A percentile compares a stretch with the other conserved stretches of the same genome.
phyloP scores from a whole-genome alignment of 305 asterid species.

The Vinca major region DNA sequence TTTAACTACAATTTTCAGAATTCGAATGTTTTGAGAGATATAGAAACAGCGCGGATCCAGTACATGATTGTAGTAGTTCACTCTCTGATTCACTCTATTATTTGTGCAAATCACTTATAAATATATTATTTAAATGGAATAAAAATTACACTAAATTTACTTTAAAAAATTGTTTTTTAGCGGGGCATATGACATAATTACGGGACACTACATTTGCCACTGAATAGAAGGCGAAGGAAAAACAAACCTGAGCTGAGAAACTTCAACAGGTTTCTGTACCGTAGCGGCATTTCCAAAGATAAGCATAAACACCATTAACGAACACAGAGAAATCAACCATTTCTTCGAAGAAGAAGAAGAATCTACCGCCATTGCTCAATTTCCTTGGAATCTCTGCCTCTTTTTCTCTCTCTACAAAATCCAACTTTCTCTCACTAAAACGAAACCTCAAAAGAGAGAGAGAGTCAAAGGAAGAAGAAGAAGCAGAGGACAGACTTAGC shows the following conservation, averaged over 20 bases:
- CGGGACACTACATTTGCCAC: no score
- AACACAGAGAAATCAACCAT: slow-evolving; percentile 11
- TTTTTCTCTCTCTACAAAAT: not conserved
- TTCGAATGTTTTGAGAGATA: slow-evolving; percentile 3
- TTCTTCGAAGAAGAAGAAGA: slow-evolving; percentile 7
- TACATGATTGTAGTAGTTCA: no score
- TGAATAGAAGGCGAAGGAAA: not conserved
- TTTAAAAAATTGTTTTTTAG: no score
- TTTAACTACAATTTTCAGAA: slow-evolving; percentile 1
- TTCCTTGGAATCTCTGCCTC: not conserved
- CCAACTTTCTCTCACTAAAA: slow-evolving; percentile 13
- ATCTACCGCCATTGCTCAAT: not conserved
- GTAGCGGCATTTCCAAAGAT: slow-evolving; percentile 7
- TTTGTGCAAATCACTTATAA: no score
- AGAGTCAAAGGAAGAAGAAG: not conserved
- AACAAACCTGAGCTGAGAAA: slow-evolving; percentile 15
- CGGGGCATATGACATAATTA: no score
- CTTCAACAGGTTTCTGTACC: not conserved
- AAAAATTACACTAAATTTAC: no score
- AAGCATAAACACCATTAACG: slow-evolving; percentile 12
- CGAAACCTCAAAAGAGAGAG: not conserved
- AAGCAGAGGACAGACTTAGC: slow-evolving; percentile 7
- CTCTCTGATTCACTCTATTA: no score
- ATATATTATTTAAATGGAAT: no score
- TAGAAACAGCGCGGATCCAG: not conserved